Conservation (phyloP, 2,329 filamentous ascomycete genomes). For the Apiospora sp. region DNA sequence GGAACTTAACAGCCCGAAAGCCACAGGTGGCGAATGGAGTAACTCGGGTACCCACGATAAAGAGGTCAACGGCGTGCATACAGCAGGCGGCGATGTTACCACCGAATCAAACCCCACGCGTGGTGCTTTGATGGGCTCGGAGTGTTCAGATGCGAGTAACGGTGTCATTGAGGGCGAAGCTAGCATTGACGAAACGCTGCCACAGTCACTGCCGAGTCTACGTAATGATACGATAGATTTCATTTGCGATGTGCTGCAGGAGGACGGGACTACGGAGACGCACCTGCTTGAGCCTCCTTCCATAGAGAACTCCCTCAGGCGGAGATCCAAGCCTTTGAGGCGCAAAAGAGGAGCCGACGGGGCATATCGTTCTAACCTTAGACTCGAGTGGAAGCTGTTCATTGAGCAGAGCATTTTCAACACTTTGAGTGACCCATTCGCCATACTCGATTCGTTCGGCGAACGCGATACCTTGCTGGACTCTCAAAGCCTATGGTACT, state of each 20-base stretch:
- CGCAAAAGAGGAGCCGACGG: conserved; percentile 32
- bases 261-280: conserved; percentile 61
- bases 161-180: conserved; percentile 30
- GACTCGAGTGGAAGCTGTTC: conserved; percentile 65
- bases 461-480: conserved; percentile 61
- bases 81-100: background rate
- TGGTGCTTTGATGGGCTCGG: conserved; percentile 18
- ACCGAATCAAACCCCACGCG: background rate
- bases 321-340: conserved; percentile 42
- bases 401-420: conserved; percentile 71
- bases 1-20: background rate
- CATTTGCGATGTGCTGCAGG: conserved; percentile 66
- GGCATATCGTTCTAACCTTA: conserved; percentile 41
- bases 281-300: conserved; percentile 54
- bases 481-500: conserved; percentile 69
- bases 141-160: conserved; percentile 30
- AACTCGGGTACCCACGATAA: background rate
- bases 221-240: conserved; percentile 65
- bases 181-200: conserved; percentile 50
- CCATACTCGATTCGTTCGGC: conserved; percentile 65
- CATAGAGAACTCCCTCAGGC: conserved; percentile 41
- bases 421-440: conserved; percentile 65
- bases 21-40: background rate
- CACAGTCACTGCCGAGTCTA: conserved; percentile 64
- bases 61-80: background rate